phyloP scores from a whole-genome alignment of 805 yeast genomes.

The Cyberlindnera maclurae region DNA sequence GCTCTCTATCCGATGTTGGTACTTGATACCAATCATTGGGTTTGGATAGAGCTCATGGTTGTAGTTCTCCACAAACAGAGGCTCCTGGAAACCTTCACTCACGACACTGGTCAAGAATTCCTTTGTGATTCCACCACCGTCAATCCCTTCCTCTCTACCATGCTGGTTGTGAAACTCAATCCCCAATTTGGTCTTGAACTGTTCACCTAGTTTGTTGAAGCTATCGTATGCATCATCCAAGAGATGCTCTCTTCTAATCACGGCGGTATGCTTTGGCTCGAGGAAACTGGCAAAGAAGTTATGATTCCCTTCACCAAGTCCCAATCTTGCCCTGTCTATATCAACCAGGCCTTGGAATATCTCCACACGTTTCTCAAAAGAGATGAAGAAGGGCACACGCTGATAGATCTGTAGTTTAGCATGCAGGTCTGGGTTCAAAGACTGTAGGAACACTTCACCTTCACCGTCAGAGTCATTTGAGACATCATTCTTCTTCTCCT shows the following conservation, averaged over 20 bases:
- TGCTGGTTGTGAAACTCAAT: conserved; percentile 67
- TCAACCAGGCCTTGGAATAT: conserved; percentile 60
- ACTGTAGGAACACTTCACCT: conserved; percentile 13
- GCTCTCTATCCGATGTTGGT: conserved; percentile 27
- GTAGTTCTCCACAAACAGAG: conserved; percentile 36
- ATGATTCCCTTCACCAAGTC: conserved; percentile 1
- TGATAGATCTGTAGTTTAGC: conserved; percentile 45
- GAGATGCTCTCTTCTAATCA: conserved; percentile 61
- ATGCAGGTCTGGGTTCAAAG: conserved; percentile 12
- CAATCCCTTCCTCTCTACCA: conserved; percentile 85
- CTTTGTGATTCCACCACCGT: conserved; percentile 95
- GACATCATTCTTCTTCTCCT: conserved; percentile 25
- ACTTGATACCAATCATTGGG: conserved; percentile 40
- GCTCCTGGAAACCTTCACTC: conserved; percentile 50
- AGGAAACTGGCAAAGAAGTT: conserved; percentile 1
- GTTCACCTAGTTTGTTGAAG: conserved; percentile 45
- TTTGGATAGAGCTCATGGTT: conserved; percentile 70
- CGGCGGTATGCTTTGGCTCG: conserved; percentile 29
- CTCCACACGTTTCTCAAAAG: conserved; percentile 67
- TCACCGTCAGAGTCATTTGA: conserved; percentile 21
- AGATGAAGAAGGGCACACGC: conserved; percentile 71
- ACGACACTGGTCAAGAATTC: conserved; percentile 76
- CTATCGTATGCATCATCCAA: conserved; percentile 66
- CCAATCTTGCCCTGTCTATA: conserved; percentile 37
- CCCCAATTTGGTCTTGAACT: conserved; percentile 50